phyloP scores from a whole-genome alignment of 495 filamentous ascomycete genomes.

The Lichina pygmaea region DNA sequence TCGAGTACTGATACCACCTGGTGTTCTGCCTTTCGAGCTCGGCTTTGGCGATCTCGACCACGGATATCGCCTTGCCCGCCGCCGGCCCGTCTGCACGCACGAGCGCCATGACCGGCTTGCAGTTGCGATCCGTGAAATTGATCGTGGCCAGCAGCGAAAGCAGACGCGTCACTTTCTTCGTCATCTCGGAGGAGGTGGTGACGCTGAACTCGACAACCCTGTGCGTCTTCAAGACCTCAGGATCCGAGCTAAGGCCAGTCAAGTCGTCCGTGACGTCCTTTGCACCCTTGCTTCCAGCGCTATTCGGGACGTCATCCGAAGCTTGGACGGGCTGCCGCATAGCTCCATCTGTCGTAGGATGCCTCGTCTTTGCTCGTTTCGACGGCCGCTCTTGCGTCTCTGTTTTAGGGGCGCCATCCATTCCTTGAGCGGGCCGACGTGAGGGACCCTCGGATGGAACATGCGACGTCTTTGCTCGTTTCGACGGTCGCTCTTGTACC shows the following conservation, averaged over 20 bases:
- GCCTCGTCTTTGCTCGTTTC: too few relatives aligned
- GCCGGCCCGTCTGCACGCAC: slow-evolving; percentile 24
- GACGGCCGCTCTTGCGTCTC: too few relatives aligned
- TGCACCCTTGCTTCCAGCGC: too few relatives aligned
- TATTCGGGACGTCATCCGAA: too few relatives aligned
- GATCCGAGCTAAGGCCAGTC: background rate
- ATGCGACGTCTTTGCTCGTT: too few relatives aligned
- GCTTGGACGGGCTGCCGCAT: too few relatives aligned
- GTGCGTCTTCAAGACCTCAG: background rate
- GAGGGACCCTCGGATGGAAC: too few relatives aligned
- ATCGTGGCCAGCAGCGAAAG: slow-evolving; percentile 14
- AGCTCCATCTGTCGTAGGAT: too few relatives aligned
- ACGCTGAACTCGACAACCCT: slow-evolving; percentile 12
- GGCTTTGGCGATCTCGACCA: slow-evolving; percentile 36
- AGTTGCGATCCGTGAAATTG: background rate
- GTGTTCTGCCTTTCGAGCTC: slow-evolving; percentile 22
- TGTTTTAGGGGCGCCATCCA: too few relatives aligned
- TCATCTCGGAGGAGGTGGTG: slow-evolving; percentile 26
- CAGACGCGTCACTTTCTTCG: slow-evolving; percentile 20
- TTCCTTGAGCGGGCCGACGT: too few relatives aligned
- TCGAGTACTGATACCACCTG: slow-evolving; percentile 32
- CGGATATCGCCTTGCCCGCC: slow-evolving; percentile 31
- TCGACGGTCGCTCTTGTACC: too few relatives aligned
- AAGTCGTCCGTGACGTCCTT: too few relatives aligned
- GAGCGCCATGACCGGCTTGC: slow-evolving; percentile 11